These are phyloP conservation scores for Aspergillus carbonarius DNA, from an alignment of 2,329 filamentous ascomycete genomes.

Conservation along the genomic window DNA sequence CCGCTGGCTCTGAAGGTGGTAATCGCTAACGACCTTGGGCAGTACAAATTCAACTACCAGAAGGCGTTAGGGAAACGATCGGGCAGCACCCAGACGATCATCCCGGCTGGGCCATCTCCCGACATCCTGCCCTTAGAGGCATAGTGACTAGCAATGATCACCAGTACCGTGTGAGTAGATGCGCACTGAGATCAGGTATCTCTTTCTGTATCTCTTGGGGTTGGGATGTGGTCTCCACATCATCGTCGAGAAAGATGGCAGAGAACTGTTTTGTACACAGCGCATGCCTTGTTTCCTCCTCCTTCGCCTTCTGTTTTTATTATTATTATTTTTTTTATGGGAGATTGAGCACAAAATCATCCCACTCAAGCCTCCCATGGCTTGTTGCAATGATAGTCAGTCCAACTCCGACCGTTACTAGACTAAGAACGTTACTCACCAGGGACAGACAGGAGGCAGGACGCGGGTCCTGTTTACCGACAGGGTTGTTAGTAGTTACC, in stretches of 20 bases:
- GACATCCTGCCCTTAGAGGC: constrained; percentile 24
- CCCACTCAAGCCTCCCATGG: not conserved
- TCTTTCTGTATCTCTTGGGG: not conserved
- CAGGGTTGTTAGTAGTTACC: not conserved
- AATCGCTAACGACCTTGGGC: not conserved
- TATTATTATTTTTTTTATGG: not conserved
- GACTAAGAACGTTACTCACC: not conserved
- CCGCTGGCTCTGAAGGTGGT: not conserved
- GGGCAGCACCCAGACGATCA: constrained; percentile 22
- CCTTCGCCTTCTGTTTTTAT: not conserved
- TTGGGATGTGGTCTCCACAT: not conserved
- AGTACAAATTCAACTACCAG: constrained; percentile 31
- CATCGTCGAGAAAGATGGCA: not conserved
- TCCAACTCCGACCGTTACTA: not conserved
- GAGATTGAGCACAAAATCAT: not conserved
- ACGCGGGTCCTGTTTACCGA: not conserved
- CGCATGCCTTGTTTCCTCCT: not conserved
- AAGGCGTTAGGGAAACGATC: constrained; percentile 19
- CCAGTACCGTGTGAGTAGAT: not conserved
- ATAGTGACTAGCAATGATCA: not conserved
- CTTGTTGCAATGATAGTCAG: not conserved
- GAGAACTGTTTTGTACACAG: not conserved
- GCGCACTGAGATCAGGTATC: not conserved
- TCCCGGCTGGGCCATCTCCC: constrained; percentile 29
- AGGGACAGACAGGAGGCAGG: not conserved